Conservation (phyloP, 2,329 filamentous ascomycete genomes). For the Orbilia quercus region DNA sequence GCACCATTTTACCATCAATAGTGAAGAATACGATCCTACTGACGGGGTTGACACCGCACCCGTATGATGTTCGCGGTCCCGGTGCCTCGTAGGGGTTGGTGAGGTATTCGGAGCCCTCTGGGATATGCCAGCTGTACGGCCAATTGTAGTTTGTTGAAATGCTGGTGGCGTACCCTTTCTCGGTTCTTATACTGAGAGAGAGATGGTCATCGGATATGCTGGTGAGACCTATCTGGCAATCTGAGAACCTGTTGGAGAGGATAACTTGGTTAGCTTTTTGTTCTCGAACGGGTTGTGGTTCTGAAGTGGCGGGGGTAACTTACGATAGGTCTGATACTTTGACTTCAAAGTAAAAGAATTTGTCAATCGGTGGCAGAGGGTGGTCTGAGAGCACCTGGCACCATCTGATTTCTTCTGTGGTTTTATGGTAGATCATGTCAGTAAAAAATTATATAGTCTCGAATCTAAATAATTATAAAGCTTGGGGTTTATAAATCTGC, state of each 20-base stretch:
- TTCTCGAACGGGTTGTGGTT: not conserved
- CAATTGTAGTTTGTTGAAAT: not conserved
- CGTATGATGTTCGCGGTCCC: not conserved
- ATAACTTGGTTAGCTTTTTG: too few species aligned
- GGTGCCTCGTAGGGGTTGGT: not conserved
- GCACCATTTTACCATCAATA: not conserved
- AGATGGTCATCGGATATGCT: not conserved
- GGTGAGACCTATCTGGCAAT: not conserved
- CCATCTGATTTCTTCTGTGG: not conserved
- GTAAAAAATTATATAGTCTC: not conserved
- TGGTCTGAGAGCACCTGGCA: constrained; percentile 3
- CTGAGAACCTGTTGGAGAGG: too few species aligned
- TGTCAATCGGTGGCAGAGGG: constrained; percentile 13
- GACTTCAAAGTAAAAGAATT: constrained; percentile 31
- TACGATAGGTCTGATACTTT: not conserved
- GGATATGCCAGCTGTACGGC: not conserved
- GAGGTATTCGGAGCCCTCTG: not conserved
- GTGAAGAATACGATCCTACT: constrained; percentile 8
- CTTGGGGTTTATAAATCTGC: not conserved
- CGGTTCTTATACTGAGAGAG: not conserved
- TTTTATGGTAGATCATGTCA: not conserved
- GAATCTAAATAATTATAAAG: not conserved
- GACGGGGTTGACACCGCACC: constrained; percentile 14
- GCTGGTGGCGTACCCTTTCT: not conserved
- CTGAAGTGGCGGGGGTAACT: not conserved